Evolutionary conservation across 192 early-diverging fungal genomes (phyloP).

Genomic region (Podila horticola): DNA sequence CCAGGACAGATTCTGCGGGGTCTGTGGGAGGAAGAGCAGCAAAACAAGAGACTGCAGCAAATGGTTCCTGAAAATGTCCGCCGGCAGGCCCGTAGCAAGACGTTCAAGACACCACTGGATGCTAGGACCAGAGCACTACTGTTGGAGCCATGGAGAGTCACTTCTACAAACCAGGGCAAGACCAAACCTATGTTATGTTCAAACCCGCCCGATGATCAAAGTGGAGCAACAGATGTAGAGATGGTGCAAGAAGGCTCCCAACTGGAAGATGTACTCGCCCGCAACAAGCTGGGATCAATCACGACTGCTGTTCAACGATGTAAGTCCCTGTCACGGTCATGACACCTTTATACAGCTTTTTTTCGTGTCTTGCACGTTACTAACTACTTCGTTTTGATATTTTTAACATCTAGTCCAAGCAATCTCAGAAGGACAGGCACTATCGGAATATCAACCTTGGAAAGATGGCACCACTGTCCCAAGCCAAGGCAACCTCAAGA

Average conservation of each 20-base stretch:
- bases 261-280: constrained; percentile 18
- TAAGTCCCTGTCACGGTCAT: not conserved
- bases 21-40: constrained; percentile 48
- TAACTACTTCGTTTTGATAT: not conserved
- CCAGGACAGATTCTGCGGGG: constrained; percentile 25
- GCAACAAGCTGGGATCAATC: not conserved
- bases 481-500: constrained; percentile 15
- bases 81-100: constrained; percentile 32
- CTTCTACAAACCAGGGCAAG: not conserved
- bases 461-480: constrained; percentile 33
- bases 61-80: constrained; percentile 46
- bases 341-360: not conserved
- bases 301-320: not conserved
- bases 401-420: constrained; percentile 22
- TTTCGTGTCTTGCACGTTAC: not conserved
- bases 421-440: constrained; percentile 35
- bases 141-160: not conserved
- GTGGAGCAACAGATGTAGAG: not conserved
- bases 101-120: constrained; percentile 6
- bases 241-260: not conserved
- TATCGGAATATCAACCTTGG: constrained; percentile 40
- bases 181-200: not conserved
- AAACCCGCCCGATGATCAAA: not conserved
- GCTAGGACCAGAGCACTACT: not conserved
- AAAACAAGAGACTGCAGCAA: constrained; percentile 9